Base-by-base conservation (phyloP, 495 filamentous ascomycete genomes). In the Lophiotrema nucula region DNA sequence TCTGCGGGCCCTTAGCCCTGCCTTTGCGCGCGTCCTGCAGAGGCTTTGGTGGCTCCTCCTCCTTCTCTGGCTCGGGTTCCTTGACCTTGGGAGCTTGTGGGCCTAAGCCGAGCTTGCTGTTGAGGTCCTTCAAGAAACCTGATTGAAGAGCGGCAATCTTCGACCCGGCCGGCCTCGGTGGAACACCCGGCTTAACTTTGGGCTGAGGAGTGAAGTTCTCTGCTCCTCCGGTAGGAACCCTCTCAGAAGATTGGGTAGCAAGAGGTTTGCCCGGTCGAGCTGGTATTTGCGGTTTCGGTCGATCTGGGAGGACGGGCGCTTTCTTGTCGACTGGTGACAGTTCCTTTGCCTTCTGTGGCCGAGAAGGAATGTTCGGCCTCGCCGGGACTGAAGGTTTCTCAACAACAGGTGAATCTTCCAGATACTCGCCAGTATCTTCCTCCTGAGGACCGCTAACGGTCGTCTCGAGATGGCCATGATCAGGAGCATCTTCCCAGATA, bases 401-500 rank as follows among this genome's bases (percentile, higher is more conserved):
- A 6, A 19, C 42, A 0, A 47, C 56, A 3, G 54, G 60, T 18
- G 52, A 43, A 22, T 64, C 62, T 12, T 65, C 65, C 6, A 57
- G 53, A 44, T 58, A 54, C 23, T 58, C 56, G 63, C 42, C 39
- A 28, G 62, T 60, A 45, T 72, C 66, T 45, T 71, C 45, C 35
- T 27, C 80, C 75, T 89, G 84, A n/a, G 81, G 81, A 12, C 69
- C 71, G 44, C 80, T 82, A 22, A 97, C 85, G 3, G 88, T 92
- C 11, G 93, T 91, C 56, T 87, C 83, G 24, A 95, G 80, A 51
- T 87, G 79, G 42, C 89, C 81, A 64, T 87, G 90, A 60, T 93
- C 88, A 3, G 93, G 92, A 0, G 83, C 83, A 68, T 99, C 93
- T 74, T 99, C 93, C 93, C 93, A 99, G 41, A 97, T 87, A 73